These are phyloP conservation scores for Boletus mariae DNA, from an alignment of 1,284 basidiomycete species.

Conservation along the genomic window DNA sequence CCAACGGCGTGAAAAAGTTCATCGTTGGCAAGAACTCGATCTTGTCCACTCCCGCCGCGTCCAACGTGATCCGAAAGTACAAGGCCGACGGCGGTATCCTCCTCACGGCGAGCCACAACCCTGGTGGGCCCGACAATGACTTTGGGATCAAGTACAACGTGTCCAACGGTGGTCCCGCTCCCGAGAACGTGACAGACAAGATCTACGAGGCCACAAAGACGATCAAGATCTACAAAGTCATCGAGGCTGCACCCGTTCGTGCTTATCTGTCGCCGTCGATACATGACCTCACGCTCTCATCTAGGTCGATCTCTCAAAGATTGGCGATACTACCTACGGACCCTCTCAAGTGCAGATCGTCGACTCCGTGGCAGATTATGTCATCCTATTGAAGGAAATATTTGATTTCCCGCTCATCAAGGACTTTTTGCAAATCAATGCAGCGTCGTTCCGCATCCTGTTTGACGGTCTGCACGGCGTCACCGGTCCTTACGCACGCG, in stretches of 20 bases:
- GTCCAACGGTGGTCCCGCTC: conserved; percentile 94
- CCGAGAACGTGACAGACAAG: conserved; percentile 90
- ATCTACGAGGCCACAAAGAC: conserved; percentile 91
- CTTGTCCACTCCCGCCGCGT: conserved; percentile 95
- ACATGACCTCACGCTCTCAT: conserved; percentile 8
- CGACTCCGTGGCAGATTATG: conserved; percentile 91
- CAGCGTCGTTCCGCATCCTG: conserved; percentile 77
- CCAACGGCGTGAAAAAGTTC: conserved; percentile 85
- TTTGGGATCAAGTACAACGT: conserved; percentile 99
- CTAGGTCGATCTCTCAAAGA: conserved; percentile 82
- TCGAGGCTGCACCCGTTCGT: conserved; percentile 75
- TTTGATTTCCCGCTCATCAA: conserved; percentile 96
- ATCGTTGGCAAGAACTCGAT: conserved; percentile 90
- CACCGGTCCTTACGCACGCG: conserved; percentile 93
- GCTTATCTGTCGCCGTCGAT: background rate
- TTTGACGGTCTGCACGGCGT: conserved; percentile 98
- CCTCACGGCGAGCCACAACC: conserved; percentile 97
- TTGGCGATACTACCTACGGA: conserved; percentile 79
- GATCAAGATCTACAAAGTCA: conserved; percentile 82
- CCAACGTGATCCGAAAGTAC: conserved; percentile 92
- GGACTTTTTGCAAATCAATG: conserved; percentile 74
- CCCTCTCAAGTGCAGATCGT: conserved; percentile 87
- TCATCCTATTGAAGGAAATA: conserved; percentile 80
- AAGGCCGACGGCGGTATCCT: conserved; percentile 97
- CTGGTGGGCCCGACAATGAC: conserved; percentile 94